Evolutionary conservation across 495 filamentous ascomycete genomes (phyloP), one percentile per base, ranked within the genome.

Genomic region (Penicillium daleae): DNA sequence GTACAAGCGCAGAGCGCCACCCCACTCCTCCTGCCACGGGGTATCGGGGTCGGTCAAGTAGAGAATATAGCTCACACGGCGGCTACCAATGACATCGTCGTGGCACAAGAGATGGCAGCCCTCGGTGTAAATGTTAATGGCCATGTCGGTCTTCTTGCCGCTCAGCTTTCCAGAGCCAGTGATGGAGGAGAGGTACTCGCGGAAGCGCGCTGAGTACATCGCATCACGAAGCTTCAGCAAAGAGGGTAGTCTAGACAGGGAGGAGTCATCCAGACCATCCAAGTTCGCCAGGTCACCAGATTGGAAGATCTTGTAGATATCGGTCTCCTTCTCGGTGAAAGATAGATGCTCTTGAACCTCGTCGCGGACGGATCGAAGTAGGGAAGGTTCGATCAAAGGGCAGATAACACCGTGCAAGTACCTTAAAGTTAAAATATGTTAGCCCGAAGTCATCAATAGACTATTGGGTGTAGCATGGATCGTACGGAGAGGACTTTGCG

Each of bases 231-330:
- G 87, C 64, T 86, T 85, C 57, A 97, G 85, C 2, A 99, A 81
- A 10, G 91, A 93, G 0, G 95, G 95, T 37, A 99, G 81, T 57
- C 89, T 90, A 33, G 87, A 85, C 48, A 97, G 81, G 32, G 92
- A 90, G 0, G 89, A 85, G 69, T 92, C 87, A 56, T 96, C 91
- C 7, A 99, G 82, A 5, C 95, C 95, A 76, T 97, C 92, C 46
- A 99, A 87, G 73, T 99, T 99, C 9, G 95, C 96, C 19, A 99
- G 83, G 72, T 99, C 95, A 57, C 95, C 95, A 31, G 94, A 97
- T 78, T 98, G 95, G 82, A 97, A 93, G 73, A 98, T 97, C 76
- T 95, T 97, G 83, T 99, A 99, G 77, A 99, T 98, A 76, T 99
- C 96, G 60, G 95, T 99, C 74, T 99, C 95, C 78, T 99, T 99